Base-by-base conservation (phyloP, 1,139 yeast genomes). In the Lodderomyces margitis region DNA sequence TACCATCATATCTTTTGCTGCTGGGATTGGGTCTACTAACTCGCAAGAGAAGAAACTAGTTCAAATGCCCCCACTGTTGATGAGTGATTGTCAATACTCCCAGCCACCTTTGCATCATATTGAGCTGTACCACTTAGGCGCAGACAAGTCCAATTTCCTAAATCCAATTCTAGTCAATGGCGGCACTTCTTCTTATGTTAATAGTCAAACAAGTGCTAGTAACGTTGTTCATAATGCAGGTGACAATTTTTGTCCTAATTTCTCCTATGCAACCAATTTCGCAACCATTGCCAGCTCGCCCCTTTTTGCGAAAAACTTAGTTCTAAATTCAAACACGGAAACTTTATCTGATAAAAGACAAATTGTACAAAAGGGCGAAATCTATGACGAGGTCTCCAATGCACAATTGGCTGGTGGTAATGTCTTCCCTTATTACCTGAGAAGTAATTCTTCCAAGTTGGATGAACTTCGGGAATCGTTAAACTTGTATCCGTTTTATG, bases 401-500 rank as follows among this genome's bases (percentile, higher is more conserved):
- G 3, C 12, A 5, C 24, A 30, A 11, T 12, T 38, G 36, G n/a
- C n/a, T n/a, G 36, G 39, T 27, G 37, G 34, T 21, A 28, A 32
- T 36, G 21, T 19, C 4, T 35, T 39, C 25, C 40, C 39, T 14
- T 23, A 37, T 11, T 39, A 42, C 15, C 37, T 30, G 38, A 21
- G 24, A 21, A 37, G 23, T 17, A 25, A 39, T 8, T 34, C 37
- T 6, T 40, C 37, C 12, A 36, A 33, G 23, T 25, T 40, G 11
- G 25, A 20, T 17, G 41, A 42, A 21, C 25, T 43, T 8, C 39
- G 42, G 14, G 42, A 42, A 19, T 38, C 32, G 11, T 38, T 39
- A 14, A 40, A 43, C 28, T 36, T 46, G 23, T 36, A 36, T 15
- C 42, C 49, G 6, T 39, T 37, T 10, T 44, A 41, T 39, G 37